Base-by-base conservation (phyloP, 441 rosid genomes). In the Gossypium gossypioides region DNA sequence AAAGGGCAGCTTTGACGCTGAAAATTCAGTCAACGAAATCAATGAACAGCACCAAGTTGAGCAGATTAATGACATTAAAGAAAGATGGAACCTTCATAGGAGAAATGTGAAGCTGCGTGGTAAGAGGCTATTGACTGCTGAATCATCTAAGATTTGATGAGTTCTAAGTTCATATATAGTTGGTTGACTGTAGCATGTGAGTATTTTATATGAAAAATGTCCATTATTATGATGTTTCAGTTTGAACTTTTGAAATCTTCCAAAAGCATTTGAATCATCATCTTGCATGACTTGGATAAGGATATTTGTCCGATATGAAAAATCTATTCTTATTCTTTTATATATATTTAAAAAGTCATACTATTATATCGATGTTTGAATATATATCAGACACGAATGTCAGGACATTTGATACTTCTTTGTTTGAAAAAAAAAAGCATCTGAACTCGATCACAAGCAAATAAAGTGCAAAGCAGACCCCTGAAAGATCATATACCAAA, bases 21-120 rank as follows among this genome's bases (percentile, higher is more conserved):
- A n/a, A 13, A 76, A 72, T 22, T 75, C 58, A 0, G 75, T 57
- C 21, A 25, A 64, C 22, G 69, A 22, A 57, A 25, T 22, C 4
- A n/a, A 25, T 44, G 65, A 83, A 22, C 74, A 77, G 37, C 42
- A 56, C 19, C 58, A 1, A 69, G 61, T 19, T 51, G 69, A 55
- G 60, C 75, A 72, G 52, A 16, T 77, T 5, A 52, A 21, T 5
- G 81, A 86, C 72, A 89, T 91, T 32, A 91, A 91, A 82, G 86
- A 83, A 74, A 84, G 91, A 80, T 89, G 97, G 97, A 84, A 84
- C 0, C 21, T 71, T 68, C 87, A 76, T 6, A 82, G 91, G 82
- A 81, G 85, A 81, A 83, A 77, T 48, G 83, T 84, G 55, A 88
- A 84, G 81, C 84, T 76, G 76, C 74, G 34, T 51, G 74, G 16